phyloP scores from a whole-genome alignment of 305 asterid genomes.

The Fraxinus sp. region DNA sequence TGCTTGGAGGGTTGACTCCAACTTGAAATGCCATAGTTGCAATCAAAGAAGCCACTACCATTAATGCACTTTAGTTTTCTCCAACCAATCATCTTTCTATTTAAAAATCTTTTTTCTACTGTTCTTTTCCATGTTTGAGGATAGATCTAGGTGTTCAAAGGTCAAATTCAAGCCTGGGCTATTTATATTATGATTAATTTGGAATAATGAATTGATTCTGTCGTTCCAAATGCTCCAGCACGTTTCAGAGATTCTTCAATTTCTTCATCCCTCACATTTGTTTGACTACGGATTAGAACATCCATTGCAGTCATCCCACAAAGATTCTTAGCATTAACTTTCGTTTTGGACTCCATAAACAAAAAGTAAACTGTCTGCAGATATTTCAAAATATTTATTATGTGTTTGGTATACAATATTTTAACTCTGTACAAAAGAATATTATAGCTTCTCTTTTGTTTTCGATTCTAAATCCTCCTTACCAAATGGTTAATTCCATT shows the following conservation, averaged over 20 bases:
- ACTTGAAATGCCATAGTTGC: constrained; percentile 30
- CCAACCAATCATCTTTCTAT: constrained; percentile 13
- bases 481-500: too few relatives aligned
- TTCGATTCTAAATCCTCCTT: neutral
- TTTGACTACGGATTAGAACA: constrained; percentile 9
- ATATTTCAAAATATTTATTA: neutral
- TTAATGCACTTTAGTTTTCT: constrained; percentile 6
- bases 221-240: neutral
- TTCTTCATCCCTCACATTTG: constrained; percentile 18
- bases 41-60: constrained; percentile 32
- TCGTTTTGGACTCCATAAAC: neutral
- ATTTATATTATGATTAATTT: neutral
- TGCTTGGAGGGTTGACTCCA: too few relatives aligned
- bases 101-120: neutral
- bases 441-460: too few relatives aligned
- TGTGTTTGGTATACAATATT: neutral
- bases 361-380: constrained; percentile 7
- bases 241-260: constrained; percentile 5
- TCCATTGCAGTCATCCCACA: constrained; percentile 20
- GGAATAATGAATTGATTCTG: neutral
- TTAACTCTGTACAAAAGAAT: neutral
- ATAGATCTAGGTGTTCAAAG: neutral
- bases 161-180: neutral
- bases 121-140: neutral
- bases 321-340: constrained; percentile 20